These are phyloP conservation scores for Malassezia globosa DNA, from an alignment of 1,284 basidiomycete species.

Conservation along the genomic window DNA sequence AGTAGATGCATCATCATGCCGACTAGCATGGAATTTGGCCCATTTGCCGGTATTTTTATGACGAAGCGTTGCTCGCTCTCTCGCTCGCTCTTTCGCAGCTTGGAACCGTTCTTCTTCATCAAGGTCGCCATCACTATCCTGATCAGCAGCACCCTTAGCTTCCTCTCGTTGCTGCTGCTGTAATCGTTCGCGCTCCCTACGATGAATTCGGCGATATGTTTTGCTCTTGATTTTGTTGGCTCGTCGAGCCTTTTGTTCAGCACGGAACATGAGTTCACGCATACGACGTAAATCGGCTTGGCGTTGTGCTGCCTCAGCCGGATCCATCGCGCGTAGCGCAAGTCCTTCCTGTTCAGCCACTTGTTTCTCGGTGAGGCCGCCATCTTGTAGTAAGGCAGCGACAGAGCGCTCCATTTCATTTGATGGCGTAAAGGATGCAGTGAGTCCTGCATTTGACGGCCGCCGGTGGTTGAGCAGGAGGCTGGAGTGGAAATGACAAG, in stretches of 20 bases:
- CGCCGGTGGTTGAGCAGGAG: slow-evolving; percentile 26
- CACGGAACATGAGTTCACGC: slow-evolving; percentile 86
- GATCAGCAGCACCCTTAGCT: background rate
- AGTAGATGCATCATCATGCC: slow-evolving; percentile 22
- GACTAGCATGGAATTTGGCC: slow-evolving; percentile 29
- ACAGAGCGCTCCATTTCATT: slow-evolving; percentile 36
- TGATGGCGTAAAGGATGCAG: slow-evolving; percentile 53
- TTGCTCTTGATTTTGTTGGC: slow-evolving; percentile 93
- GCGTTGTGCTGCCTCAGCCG: slow-evolving; percentile 71
- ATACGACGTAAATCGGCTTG: slow-evolving; percentile 71
- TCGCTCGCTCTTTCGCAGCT: slow-evolving; percentile 56
- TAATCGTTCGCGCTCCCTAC: slow-evolving; percentile 58
- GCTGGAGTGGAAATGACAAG: slow-evolving; percentile 77
- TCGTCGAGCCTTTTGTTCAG: slow-evolving; percentile 79
- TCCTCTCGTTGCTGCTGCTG: slow-evolving; percentile 51
- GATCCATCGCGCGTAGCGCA: slow-evolving; percentile 64
- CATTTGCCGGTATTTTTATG: slow-evolving; percentile 47
- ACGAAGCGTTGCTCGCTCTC: slow-evolving; percentile 42
- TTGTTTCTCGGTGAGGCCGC: slow-evolving; percentile 55
- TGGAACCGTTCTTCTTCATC: slow-evolving; percentile 54
- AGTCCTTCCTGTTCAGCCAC: slow-evolving; percentile 66
- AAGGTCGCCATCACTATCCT: slow-evolving; percentile 47
- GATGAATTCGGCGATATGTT: slow-evolving; percentile 71
- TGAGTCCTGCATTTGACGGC: slow-evolving; percentile 61
- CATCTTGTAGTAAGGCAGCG: slow-evolving; percentile 41